Percentiles rank a stretch among this genome's conserved stretches.
phyloP scores from a whole-genome alignment of 768 basidiomycete genomes.

The Russula sp. region DNA sequence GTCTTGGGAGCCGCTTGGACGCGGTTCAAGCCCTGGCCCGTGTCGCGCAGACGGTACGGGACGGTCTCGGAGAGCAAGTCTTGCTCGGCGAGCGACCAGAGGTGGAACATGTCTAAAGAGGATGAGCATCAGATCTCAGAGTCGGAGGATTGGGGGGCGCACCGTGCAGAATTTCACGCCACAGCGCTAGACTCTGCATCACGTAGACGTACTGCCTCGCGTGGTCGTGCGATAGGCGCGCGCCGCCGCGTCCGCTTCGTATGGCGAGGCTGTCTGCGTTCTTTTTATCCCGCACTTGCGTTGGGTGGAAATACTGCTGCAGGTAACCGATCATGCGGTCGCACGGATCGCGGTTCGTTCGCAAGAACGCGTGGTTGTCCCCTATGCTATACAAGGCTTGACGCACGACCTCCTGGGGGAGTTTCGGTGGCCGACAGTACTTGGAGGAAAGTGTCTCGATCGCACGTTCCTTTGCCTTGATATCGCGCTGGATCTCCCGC shows the following conservation, averaged over 20 bases:
- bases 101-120: conserved; percentile 72
- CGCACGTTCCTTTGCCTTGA: conserved; percentile 78
- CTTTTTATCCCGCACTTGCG: conserved; percentile 57
- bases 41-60: conserved; percentile 77
- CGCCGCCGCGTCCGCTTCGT: conserved; percentile 73
- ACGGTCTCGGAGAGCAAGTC: conserved; percentile 73
- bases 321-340: conserved; percentile 76
- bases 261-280: conserved; percentile 58
- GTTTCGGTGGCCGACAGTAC: conserved; percentile 47
- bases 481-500: conserved; percentile 78
- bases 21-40: conserved; percentile 86
- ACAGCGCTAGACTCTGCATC: conserved; percentile 78
- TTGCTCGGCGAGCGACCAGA: conserved; percentile 77
- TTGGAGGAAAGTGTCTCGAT: conserved; percentile 66
- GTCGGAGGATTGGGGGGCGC: conserved; percentile 13
- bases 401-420: conserved; percentile 60
- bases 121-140: too few species aligned
- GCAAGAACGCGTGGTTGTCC: conserved; percentile 84
- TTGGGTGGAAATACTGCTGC: conserved; percentile 72
- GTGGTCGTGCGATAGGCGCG: conserved; percentile 79
- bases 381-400: conserved; percentile 86
- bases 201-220: conserved; percentile 82
- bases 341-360: conserved; percentile 83
- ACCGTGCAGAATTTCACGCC: conserved; percentile 85
- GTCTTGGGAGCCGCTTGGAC: conserved; percentile 85